A percentile compares a stretch with the other conserved stretches of the same genome.
phyloP scores from a whole-genome alignment of 176 grass and related monocot species.

The Oryza punctata region DNA sequence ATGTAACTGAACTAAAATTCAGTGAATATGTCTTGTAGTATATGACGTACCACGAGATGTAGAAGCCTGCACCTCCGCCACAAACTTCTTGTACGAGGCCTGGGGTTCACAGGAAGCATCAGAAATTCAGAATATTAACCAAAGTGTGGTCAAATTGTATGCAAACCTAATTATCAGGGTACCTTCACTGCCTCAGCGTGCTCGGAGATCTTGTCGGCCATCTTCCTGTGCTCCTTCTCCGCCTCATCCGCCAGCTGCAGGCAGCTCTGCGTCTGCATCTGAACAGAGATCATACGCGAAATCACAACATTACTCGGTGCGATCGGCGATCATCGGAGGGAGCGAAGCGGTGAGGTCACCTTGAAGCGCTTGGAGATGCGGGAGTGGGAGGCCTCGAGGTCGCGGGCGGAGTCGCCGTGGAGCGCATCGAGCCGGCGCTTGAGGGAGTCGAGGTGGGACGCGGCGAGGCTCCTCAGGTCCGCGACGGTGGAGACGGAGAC shows the following conservation, averaged over 20 bases:
- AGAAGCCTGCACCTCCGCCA: conserved; percentile 57
- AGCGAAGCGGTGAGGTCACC: neutral
- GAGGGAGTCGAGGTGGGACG: conserved; percentile 49
- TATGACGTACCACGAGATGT: conserved; percentile 71
- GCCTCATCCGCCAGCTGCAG: conserved; percentile 47
- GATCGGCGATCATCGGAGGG: neutral
- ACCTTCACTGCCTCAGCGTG: conserved; percentile 52
- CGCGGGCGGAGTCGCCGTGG: conserved; percentile 37
- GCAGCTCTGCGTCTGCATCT: conserved; percentile 69
- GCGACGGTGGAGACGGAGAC: conserved; percentile 21
- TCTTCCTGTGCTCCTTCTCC: conserved; percentile 54
- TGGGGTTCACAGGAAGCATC: conserved; percentile 26
- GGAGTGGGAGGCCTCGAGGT: conserved; percentile 49
- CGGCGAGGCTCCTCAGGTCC: conserved; percentile 50
- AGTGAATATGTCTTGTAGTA: too few relatives aligned
- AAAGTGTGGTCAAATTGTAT: neutral
- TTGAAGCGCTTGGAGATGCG: conserved; percentile 73
- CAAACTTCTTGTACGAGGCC: conserved; percentile 58
- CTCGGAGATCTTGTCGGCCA: conserved; percentile 47
- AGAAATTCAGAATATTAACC: conserved; percentile 2
- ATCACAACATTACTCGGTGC: neutral
- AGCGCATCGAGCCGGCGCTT: conserved; percentile 54
- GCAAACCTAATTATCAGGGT: neutral
- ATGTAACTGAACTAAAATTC: conserved; percentile 7
- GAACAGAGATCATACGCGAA: neutral